Percentiles rank a stretch among this genome's conserved stretches.
phyloP scores from a whole-genome alignment of 2,329 filamentous ascomycete genomes.

The Paraphaeosphaeria minitans region DNA sequence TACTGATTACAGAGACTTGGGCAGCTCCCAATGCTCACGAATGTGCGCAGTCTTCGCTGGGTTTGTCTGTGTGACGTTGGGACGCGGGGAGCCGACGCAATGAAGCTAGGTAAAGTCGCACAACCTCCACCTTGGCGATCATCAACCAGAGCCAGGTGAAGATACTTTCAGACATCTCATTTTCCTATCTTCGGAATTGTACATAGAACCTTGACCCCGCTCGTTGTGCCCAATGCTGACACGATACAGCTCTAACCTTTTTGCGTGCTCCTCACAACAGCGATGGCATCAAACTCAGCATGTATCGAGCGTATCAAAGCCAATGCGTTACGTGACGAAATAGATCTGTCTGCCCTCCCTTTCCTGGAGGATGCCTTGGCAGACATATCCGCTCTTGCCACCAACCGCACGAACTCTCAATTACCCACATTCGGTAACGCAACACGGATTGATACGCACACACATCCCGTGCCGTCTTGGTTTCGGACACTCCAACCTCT shows the following conservation, averaged over 20 bases:
- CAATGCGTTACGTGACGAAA: constrained; percentile 26
- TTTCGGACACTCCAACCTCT: constrained; percentile 40
- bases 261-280: background rate
- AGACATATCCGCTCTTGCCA: constrained; percentile 32
- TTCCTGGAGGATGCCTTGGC: constrained; percentile 37
- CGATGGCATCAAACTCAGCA: constrained; percentile 5
- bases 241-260: background rate
- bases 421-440: constrained; percentile 23
- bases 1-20: too few species aligned
- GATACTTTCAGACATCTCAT: background rate
- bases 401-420: constrained; percentile 4
- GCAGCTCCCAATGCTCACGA: too few species aligned
- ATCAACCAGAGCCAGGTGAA: background rate
- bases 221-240: background rate
- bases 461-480: constrained; percentile 43
- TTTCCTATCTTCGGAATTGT: background rate
- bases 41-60: too few species aligned
- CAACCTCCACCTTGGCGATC: background rate
- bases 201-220: background rate
- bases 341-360: constrained; percentile 37
- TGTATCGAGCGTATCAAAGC: constrained; percentile 19
- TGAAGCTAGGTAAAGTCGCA: background rate
- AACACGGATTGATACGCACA: constrained; percentile 43
- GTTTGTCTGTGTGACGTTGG: background rate
- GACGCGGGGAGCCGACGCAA: constrained; percentile 7